Conservation (phyloP, 495 filamentous ascomycete species). For the Oidiodendron maius region DNA sequence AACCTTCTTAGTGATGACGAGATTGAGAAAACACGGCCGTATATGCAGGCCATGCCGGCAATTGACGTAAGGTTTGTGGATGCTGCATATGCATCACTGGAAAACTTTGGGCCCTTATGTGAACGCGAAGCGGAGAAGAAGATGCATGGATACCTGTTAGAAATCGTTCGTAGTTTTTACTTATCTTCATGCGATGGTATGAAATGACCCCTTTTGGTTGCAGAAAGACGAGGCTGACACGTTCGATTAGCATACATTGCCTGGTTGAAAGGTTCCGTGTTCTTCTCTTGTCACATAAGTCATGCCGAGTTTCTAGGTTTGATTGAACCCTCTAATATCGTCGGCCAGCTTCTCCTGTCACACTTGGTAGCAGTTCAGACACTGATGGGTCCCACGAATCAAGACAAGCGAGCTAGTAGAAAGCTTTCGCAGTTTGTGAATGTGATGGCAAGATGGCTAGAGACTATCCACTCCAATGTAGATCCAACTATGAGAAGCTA, state of each 20-base stretch:
- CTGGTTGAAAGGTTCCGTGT: slow-evolving; percentile 25
- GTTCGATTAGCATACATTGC: slow-evolving; percentile 21
- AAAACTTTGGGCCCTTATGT: slow-evolving; percentile 5
- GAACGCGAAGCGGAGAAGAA: slow-evolving; percentile 6
- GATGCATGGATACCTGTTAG: neutral
- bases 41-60: slow-evolving; percentile 25
- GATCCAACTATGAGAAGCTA: slow-evolving; percentile 28
- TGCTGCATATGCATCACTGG: slow-evolving; percentile 8
- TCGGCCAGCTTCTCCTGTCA: slow-evolving; percentile 39
- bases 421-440: neutral
- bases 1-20: slow-evolving; percentile 27
- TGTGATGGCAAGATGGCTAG: slow-evolving; percentile 6
- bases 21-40: slow-evolving; percentile 26
- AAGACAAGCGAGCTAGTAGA: slow-evolving; percentile 4
- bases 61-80: slow-evolving; percentile 1
- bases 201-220: slow-evolving; percentile 3
- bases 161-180: slow-evolving; percentile 6
- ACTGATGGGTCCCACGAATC: neutral
- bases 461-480: slow-evolving; percentile 32
- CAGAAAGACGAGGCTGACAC: slow-evolving; percentile 7
- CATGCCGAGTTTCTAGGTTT: slow-evolving; percentile 47
- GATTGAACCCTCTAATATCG: slow-evolving; percentile 40
- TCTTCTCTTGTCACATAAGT: slow-evolving; percentile 24
- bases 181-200: slow-evolving; percentile 7
- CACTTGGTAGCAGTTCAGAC: slow-evolving; percentile 53